phyloP scores from a whole-genome alignment of 1,139 yeast species.

The Blastobotrys aristatus region DNA sequence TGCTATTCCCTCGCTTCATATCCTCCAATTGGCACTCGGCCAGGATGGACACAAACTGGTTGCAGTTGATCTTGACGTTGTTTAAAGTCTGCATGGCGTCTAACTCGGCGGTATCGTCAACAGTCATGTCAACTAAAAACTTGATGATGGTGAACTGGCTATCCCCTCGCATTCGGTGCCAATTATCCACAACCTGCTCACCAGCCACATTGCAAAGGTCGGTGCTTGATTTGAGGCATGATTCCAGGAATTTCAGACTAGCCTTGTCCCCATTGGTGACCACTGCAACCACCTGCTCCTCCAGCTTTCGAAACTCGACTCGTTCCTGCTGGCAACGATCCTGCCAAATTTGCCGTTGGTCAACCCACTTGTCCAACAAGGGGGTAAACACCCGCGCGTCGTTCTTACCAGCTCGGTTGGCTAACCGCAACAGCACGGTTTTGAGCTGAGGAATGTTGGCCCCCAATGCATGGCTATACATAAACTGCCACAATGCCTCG shows the following conservation, averaged over 20 bases:
- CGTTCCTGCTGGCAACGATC: conserved; percentile 45
- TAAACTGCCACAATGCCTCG: conserved; percentile 38
- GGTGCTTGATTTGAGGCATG: conserved; percentile 43
- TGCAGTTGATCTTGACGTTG: conserved; percentile 43
- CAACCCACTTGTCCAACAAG: conserved; percentile 40
- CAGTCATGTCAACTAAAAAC: conserved; percentile 51
- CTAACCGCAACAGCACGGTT: conserved; percentile 38
- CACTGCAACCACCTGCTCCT: conserved; percentile 48
- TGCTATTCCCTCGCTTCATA: conserved; percentile 36
- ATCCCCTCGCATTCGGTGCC: conserved; percentile 52
- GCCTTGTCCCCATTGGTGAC: conserved; percentile 56
- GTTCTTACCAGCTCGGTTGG: conserved; percentile 38
- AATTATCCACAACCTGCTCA: conserved; percentile 49
- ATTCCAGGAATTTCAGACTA: conserved; percentile 59
- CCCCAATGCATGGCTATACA: conserved; percentile 47
- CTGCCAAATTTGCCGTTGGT: conserved; percentile 43
- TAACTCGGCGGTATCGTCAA: conserved; percentile 42
- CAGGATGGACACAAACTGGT: conserved; percentile 46
- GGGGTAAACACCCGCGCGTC: conserved; percentile 24
- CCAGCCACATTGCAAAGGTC: conserved; percentile 50
- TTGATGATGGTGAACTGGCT: conserved; percentile 53
- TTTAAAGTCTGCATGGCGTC: conserved; percentile 58
- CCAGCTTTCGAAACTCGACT: conserved; percentile 49
- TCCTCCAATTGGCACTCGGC: conserved; percentile 43
- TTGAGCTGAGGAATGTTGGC: conserved; percentile 45